phyloP scores from a whole-genome alignment of 257 asterid species.

The Henckelia pumila region DNA sequence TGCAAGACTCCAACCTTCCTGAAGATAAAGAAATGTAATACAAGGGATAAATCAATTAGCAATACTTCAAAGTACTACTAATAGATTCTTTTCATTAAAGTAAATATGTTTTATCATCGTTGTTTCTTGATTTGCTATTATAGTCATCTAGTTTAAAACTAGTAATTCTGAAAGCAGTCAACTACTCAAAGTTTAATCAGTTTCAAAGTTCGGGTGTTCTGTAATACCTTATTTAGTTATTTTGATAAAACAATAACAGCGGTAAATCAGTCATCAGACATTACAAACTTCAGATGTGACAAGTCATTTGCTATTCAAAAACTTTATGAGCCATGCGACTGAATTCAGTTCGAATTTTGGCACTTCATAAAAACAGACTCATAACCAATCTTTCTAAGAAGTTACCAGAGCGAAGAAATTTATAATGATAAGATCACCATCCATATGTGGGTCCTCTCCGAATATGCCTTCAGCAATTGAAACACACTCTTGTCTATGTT shows the following conservation, averaged over 20 bases:
- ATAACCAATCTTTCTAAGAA: slow-evolving; percentile 18
- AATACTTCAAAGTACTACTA: slow-evolving; percentile 1
- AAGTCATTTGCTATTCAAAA: slow-evolving; percentile 15
- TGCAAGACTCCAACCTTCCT: slow-evolving; percentile 99
- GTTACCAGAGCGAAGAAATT: slow-evolving; percentile 93
- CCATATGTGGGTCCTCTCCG: slow-evolving; percentile 55
- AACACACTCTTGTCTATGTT: slow-evolving; percentile 73
- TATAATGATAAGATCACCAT: slow-evolving; percentile 69
- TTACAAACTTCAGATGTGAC: slow-evolving; percentile 6
- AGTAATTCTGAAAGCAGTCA: slow-evolving; percentile 5
- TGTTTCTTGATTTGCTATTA: slow-evolving; percentile 23
- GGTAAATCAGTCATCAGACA: slow-evolving; percentile 15
- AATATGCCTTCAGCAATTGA: slow-evolving; percentile 56
- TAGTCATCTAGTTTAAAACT: background rate
- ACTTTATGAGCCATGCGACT: background rate
- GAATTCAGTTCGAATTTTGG: too few species aligned
- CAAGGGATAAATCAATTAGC: slow-evolving; percentile 11
- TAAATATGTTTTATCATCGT: background rate
- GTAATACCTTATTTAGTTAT: slow-evolving; percentile 10
- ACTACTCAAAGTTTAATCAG: slow-evolving; percentile 18
- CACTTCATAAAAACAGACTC: background rate
- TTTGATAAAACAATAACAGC: slow-evolving; percentile 11
- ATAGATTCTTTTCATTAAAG: slow-evolving; percentile 9
- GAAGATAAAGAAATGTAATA: slow-evolving; percentile 26
- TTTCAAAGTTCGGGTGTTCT: slow-evolving; percentile 1